Evolutionary conservation across 805 yeast species (phyloP).

Genomic region (Hanseniaspora lachancei): DNA sequence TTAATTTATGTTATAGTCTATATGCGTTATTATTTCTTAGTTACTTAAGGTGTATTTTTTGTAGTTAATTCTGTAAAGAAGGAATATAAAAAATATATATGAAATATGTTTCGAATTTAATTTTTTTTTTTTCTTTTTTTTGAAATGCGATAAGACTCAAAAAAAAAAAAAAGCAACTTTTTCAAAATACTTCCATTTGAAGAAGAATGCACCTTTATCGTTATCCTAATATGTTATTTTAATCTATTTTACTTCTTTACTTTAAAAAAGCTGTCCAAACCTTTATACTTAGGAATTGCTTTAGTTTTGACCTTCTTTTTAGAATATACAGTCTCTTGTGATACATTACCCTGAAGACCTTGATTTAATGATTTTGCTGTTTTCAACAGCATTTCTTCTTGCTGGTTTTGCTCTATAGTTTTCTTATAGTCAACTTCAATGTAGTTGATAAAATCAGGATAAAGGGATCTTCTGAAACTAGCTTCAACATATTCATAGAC

Average conservation of each 20-base stretch:
- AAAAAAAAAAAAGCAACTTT: not conserved
- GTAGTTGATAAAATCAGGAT: not conserved
- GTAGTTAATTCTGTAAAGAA: not conserved
- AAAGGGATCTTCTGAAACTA: not conserved
- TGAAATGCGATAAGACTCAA: not conserved
- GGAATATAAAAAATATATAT: not conserved
- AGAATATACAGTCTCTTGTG: not conserved
- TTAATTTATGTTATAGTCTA: not conserved
- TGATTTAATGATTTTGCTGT: not conserved
- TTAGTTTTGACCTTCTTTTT: not conserved
- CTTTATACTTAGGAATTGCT: not conserved
- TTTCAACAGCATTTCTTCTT: not conserved
- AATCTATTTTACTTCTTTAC: not conserved
- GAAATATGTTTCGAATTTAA: not conserved
- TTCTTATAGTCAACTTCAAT: slow-evolving; percentile 3
- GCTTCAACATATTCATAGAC: not conserved
- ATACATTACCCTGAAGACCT: not conserved
- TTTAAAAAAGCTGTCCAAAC: slow-evolving; percentile 8
- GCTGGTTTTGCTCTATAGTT: not conserved
- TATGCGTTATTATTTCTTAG: not conserved
- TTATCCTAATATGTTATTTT: not conserved
- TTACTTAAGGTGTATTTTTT: not conserved
- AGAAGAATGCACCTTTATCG: not conserved
- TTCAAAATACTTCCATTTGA: not conserved
- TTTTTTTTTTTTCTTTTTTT: not conserved